These are phyloP conservation scores for Adansonia grandidieri DNA, from an alignment of 441 rosid species.

Conservation along the genomic window DNA sequence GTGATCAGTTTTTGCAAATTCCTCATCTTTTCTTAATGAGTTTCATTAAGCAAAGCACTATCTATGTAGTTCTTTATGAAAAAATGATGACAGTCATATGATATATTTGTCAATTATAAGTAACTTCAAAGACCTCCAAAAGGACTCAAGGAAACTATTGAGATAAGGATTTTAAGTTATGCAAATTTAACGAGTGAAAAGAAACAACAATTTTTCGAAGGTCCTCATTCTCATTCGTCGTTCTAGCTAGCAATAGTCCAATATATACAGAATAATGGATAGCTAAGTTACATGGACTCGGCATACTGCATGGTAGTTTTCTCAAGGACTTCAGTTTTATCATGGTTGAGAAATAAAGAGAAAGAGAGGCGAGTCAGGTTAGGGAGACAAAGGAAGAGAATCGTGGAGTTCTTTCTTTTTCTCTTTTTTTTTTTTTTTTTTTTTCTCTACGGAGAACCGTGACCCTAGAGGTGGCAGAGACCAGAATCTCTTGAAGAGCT, in stretches of 20 bases:
- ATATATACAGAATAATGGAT: neutral
- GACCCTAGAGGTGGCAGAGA: slow-evolving; percentile 1
- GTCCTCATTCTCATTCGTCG: neutral
- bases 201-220: neutral
- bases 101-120: neutral
- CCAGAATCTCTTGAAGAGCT: slow-evolving; percentile 19
- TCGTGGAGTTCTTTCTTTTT: neutral
- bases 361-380: neutral
- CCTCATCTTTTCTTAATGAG: neutral
- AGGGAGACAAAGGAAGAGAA: neutral
- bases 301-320: neutral
- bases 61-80: neutral
- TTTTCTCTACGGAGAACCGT: slow-evolving; percentile 1
- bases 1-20: neutral
- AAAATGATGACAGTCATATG: neutral
- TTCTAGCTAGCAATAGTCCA: neutral
- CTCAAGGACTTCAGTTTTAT: neutral
- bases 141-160: neutral
- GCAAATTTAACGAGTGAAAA: neutral
- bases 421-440: neutral
- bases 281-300: too few species aligned
- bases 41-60: neutral
- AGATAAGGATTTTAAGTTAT: neutral
- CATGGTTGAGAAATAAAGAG: neutral
- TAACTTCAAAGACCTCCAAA: neutral